Evolutionary conservation across 495 filamentous ascomycete species (phyloP), one percentile per base, ranked within the genome.

Genomic region (Xylaria flabelliformis): DNA sequence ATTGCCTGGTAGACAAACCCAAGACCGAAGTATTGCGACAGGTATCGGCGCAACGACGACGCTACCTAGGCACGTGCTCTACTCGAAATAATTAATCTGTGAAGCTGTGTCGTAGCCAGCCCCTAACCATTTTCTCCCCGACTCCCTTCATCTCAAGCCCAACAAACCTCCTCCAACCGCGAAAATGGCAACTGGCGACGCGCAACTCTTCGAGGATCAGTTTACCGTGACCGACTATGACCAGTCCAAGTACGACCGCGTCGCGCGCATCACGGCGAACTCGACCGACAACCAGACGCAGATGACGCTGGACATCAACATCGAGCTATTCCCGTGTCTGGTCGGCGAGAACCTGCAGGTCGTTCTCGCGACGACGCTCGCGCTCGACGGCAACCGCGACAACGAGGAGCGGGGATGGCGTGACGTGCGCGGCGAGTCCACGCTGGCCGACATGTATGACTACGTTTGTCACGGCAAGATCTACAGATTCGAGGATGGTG

Each of bases 381-480:
- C 90, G 39, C 88, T 97, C 48, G 97, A 98, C 79, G 97, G 97
- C 71, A 84, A 79, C 71, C 93, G 91, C 82, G 87, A 89, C 68
- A 72, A 72, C 32, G 76, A 81, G 29, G 83, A 84, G 71, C 86
- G 85, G 74, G 92, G 94, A 56, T 97, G 94, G 94, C 90, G 93
- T 78, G 92, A 94, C 62, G 86, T 91, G 34, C 87, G 85, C 74
- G 90, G 88, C 41, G 94, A 97, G 79, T 83, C 88, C 64, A 93
- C 89, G 13, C 84, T 99, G 50, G 94, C 96, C 26, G 94, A 98
- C 80, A 90, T 92, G 81, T 99, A 90, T 72, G 97, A 99, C 76
- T 99, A 99, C 80, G 96, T 98, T 58, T 97, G 94, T 82, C 90
- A 97, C 82, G 96, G 96, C 72, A 98, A 98, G 89, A 91, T 97